Conservation (phyloP, 2,329 filamentous ascomycete species). For the Pseudogymnoascus sp. region DNA sequence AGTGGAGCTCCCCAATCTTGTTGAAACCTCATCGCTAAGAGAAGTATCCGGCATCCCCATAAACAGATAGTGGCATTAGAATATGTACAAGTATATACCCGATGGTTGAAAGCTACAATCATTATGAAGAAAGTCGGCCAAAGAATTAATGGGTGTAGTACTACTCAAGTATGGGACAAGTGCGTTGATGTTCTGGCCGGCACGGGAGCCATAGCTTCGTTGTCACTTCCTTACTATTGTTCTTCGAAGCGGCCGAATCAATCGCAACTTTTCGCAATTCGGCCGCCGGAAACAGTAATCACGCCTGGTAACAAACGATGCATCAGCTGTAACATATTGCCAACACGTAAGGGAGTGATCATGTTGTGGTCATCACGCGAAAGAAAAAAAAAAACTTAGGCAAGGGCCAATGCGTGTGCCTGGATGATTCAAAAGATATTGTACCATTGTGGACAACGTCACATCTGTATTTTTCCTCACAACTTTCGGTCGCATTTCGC, state of each 20-base stretch:
- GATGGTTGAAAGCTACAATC: neutral
- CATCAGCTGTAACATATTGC: neutral
- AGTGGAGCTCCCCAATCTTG: neutral
- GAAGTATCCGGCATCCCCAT: neutral
- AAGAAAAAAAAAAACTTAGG: neutral
- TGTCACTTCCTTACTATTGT: constrained; percentile 1
- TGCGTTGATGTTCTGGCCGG: neutral
- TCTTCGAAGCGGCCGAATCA: constrained; percentile 6
- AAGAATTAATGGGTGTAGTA: neutral
- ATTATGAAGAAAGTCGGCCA: neutral
- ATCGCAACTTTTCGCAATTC: neutral
- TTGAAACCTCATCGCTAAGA: neutral
- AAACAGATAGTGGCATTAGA: neutral
- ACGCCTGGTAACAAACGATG: neutral
- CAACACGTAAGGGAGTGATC: neutral
- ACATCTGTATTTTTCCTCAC: neutral
- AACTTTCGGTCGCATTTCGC: neutral
- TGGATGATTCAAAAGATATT: neutral
- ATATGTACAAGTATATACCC: neutral
- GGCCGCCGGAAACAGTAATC: neutral
- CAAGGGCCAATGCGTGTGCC: neutral
- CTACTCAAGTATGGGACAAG: neutral
- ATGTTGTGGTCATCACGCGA: neutral
- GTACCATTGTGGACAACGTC: neutral
- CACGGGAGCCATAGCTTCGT: neutral